A percentile compares a stretch with the other conserved stretches of the same genome.
Evolutionary conservation across 2,329 filamentous ascomycete genomes (phyloP).

Genomic region (Tolypocladium ovalisporum): DNA sequence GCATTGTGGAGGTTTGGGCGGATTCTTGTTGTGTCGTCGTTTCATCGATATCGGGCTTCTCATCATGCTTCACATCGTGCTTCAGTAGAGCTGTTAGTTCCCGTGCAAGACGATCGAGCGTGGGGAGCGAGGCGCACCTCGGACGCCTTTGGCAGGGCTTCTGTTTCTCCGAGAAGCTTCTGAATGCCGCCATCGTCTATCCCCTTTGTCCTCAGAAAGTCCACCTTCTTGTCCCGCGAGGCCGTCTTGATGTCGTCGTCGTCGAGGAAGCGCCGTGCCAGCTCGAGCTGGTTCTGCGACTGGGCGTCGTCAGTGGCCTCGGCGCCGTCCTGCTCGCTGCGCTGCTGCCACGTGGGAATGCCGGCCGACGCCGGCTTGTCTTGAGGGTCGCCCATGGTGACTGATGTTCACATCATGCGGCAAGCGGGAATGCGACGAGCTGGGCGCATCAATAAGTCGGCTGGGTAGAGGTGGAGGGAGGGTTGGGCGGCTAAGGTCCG

Average conservation of each 20-base stretch:
- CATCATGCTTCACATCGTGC: neutral
- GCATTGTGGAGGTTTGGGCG: constrained; percentile 13
- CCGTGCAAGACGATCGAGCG: too few relatives aligned
- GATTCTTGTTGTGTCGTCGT: constrained; percentile 2
- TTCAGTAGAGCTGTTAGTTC: neutral
- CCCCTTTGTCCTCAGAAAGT: constrained; percentile 71
- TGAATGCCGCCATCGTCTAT: constrained; percentile 57
- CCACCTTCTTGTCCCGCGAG: constrained; percentile 59
- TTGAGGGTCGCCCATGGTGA: constrained; percentile 21
- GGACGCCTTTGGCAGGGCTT: constrained; percentile 5
- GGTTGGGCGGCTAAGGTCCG: constrained; percentile 6
- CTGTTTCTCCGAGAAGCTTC: constrained; percentile 40
- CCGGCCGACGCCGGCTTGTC: constrained; percentile 9
- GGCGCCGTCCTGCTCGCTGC: constrained; percentile 3
- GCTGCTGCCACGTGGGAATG: constrained; percentile 22
- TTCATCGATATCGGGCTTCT: neutral
- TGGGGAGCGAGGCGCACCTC: constrained; percentile 8
- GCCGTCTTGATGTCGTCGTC: constrained; percentile 62
- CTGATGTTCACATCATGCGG: neutral
- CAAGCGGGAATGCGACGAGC: neutral
- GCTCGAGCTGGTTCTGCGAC: constrained; percentile 31
- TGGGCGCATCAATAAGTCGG: neutral
- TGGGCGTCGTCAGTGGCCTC: constrained; percentile 7
- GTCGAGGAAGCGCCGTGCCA: constrained; percentile 66
- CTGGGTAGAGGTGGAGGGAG: neutral